These are phyloP conservation scores for Pyrenochaeta sp. DNA, from an alignment of 2,329 filamentous ascomycete genomes.

Conservation along the genomic window DNA sequence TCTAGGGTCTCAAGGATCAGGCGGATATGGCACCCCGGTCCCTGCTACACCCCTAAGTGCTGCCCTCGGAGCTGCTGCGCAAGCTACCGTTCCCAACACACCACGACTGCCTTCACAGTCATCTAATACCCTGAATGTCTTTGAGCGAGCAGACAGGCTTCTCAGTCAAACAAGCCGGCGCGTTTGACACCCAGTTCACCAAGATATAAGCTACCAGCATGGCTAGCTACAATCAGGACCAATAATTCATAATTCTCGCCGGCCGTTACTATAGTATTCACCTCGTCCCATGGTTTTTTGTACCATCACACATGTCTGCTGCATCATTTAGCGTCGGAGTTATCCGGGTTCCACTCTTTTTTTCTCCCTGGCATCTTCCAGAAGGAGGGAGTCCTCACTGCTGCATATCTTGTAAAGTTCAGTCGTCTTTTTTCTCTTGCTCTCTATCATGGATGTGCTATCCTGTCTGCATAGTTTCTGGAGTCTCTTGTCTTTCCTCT, in stretches of 20 bases:
- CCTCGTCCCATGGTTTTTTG: background rate
- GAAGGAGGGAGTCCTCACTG: too few species aligned
- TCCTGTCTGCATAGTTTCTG: too few species aligned
- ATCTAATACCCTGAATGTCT: constrained; percentile 42
- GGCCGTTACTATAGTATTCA: background rate
- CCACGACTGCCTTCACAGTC: constrained; percentile 34
- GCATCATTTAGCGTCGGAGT: constrained; percentile 5
- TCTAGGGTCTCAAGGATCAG: constrained; percentile 37
- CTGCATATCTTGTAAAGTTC: too few species aligned
- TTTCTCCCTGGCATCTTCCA: too few species aligned
- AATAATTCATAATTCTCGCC: background rate
- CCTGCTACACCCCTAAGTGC: constrained; percentile 91
- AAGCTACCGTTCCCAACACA: constrained; percentile 81
- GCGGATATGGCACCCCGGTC: constrained; percentile 63
- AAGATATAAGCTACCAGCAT: background rate
- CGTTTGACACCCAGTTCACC: constrained; percentile 22
- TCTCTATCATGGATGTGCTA: too few species aligned
- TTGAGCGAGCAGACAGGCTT: constrained; percentile 45
- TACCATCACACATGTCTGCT: background rate
- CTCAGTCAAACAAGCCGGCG: constrained; percentile 40
- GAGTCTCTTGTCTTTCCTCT: too few species aligned
- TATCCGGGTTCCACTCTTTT: constrained; percentile 10
- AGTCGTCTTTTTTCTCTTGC: too few species aligned
- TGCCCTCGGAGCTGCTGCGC: constrained; percentile 85
- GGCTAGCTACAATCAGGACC: background rate